Base-by-base conservation (phyloP, 768 basidiomycete genomes). In the Lentinula lateritia region DNA sequence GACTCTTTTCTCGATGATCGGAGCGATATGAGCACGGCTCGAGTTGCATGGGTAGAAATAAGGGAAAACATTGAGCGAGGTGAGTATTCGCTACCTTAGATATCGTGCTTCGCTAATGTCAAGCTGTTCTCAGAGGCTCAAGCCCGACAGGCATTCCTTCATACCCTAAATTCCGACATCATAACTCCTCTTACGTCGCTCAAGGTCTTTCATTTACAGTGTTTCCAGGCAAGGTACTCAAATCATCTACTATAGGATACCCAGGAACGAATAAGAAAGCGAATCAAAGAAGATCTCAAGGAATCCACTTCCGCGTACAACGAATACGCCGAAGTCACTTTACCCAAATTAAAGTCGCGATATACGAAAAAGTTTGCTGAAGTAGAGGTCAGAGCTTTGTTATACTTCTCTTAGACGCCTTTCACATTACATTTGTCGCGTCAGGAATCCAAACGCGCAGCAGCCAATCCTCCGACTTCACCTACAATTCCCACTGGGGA, bases 271-370 rank as follows among this genome's bases (percentile, higher is more conserved):
- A 95, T 93, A n/a, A 82, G 92, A 52, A 92, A 92, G 70, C 86
- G 92, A 32, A 89, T 97, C 71, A 93, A 90, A 71, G 94, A 96
- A 68, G 94, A 95, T 70, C 73, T 95, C 60, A 94, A 93, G 72
- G 85, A 86, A 8, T 92, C 93, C 0, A 77, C 78, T n/a, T 66
- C 73, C 58, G 84, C 89, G 38, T 94, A 96, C 72, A 82, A 83
- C 36, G 94, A 96, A 36, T 94, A 87, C 69, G 86, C 87, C 10
- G 92, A 93, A 69, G 85, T 80, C 59, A 77, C 81, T n/a, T 77
- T 95, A 8, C 94, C 94, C 1, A 89, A 86, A 67, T 74, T 95
- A 57, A 95, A 93, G 76, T 80, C 85, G 54, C 74, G 80, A 45
- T 97, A 97, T 70, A 72, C 83, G 23, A 92, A 88, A 76, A 95